Evolutionary conservation across 2,329 filamentous ascomycete species (phyloP), one percentile per base, ranked within the genome.

Genomic region (Ilyonectria sp.): DNA sequence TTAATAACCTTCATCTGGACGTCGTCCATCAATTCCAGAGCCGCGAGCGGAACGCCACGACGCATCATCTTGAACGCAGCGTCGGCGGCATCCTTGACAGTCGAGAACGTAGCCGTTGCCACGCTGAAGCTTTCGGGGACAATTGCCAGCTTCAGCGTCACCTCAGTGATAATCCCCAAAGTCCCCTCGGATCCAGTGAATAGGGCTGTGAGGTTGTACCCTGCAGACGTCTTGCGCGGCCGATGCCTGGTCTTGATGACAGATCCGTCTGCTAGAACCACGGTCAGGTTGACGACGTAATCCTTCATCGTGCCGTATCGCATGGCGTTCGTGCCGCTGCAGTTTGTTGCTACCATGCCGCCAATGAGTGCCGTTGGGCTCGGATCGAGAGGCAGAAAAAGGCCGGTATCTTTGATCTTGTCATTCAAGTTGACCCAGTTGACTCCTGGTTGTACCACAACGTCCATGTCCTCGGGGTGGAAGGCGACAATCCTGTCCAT

Each of bases 241-340:
- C 93, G 86, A 77, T 94, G 92, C 67, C 91, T 87, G 4, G 93
- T 95, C 82, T 94, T 94, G 76, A 95, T 90, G 37, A 95, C 81
- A 0, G 92, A 94, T 23, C 94, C 93, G 79, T 96, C 93, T 2
- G 93, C 92, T 59, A 97, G 86, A 1, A 97, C 93, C 2, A 96
- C 92, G 0, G 93, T 96, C 55, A 97, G 83, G 57, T 90, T 92
- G 10, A 95, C 81, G 1, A 96, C 93, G 93, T 93, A 97, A 77
- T 97, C 94, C 60, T 92, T 89, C 93, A 96, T 96, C 0, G 93
- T 96, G 58, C 93, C 94, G 77, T 96, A 96, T 55, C 93, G 87
- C 78, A 94, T 94, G 4, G 93, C 90, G 78, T 97, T 96, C 2
- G 93, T 96, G 55, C 94, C 94, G 67, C 84, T 86, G 77, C 85